Conservation (phyloP, 2,329 filamentous ascomycete genomes). For the Neofusicoccum parvum region DNA sequence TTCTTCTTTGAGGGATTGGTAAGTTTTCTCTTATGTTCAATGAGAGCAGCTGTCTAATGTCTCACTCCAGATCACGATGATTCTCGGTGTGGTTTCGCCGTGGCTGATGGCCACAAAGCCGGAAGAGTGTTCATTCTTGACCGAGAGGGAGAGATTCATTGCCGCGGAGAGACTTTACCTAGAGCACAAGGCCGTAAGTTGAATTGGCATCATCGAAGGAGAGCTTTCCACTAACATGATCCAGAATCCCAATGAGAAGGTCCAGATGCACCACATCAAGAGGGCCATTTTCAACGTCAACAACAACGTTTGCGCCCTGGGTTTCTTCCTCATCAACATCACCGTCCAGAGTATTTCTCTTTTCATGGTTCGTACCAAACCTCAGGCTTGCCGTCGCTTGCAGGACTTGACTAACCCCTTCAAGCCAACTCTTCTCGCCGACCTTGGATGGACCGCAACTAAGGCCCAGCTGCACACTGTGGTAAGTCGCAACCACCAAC, state of each 20-base stretch:
- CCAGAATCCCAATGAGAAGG: slow-evolving; percentile 23
- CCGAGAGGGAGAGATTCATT: slow-evolving; percentile 56
- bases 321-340: slow-evolving; percentile 64
- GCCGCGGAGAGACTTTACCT: slow-evolving; percentile 54
- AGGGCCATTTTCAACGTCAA: slow-evolving; percentile 58
- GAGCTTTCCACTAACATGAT: slow-evolving; percentile 28
- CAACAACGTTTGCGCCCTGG: slow-evolving; percentile 60
- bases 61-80: neutral
- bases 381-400: slow-evolving; percentile 25
- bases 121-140: slow-evolving; percentile 53
- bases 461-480: slow-evolving; percentile 43
- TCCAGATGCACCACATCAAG: slow-evolving; percentile 47
- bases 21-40: slow-evolving; percentile 40
- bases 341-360: slow-evolving; percentile 55
- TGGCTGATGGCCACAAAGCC: slow-evolving; percentile 57
- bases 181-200: slow-evolving; percentile 42
- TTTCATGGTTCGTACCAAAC: slow-evolving; percentile 37
- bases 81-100: slow-evolving; percentile 50
- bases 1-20: slow-evolving; percentile 65
- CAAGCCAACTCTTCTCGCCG: slow-evolving; percentile 41
- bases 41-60: neutral
- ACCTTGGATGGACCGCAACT: slow-evolving; percentile 41
- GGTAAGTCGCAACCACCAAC: neutral
- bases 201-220: neutral
- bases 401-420: neutral